These are phyloP conservation scores for Euphorbia schlechtendalii DNA, from an alignment of 441 rosid species.

Conservation along the genomic window DNA sequence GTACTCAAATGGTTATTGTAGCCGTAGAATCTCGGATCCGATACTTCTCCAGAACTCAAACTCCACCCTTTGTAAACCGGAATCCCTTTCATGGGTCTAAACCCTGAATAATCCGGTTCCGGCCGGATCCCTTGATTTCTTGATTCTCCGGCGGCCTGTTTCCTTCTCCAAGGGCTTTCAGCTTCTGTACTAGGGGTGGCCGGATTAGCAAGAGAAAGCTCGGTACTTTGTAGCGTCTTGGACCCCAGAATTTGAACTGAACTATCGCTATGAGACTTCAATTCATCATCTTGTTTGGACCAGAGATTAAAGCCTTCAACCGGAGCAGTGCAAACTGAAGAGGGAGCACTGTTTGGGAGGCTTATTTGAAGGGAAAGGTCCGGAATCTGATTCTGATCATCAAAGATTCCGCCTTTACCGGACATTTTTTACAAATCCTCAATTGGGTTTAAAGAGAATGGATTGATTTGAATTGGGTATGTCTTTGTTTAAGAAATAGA, in stretches of 20 bases:
- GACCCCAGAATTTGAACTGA: constrained; percentile 21
- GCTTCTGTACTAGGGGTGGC: constrained; percentile 11
- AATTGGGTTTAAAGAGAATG: not conserved
- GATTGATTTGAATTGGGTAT: too few species aligned
- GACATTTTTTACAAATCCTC: constrained; percentile 13
- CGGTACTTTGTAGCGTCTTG: constrained; percentile 23
- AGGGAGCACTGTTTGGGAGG: constrained; percentile 41
- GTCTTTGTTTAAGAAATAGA: not conserved
- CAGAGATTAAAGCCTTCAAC: constrained; percentile 17
- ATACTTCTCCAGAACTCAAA: constrained; percentile 17
- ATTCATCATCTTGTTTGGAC: constrained; percentile 20
- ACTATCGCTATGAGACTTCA: constrained; percentile 20
- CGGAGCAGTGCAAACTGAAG: constrained; percentile 24
- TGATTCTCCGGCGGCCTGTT: not conserved
- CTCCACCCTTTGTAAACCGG: constrained; percentile 57
- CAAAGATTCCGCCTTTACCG: constrained; percentile 15
- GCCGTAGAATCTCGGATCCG: constrained; percentile 25
- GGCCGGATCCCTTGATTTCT: too few species aligned
- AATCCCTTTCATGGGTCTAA: constrained; percentile 66
- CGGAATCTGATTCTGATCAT: constrained; percentile 34
- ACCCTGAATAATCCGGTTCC: constrained; percentile 10
- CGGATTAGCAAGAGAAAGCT: constrained; percentile 53
- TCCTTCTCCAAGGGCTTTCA: constrained; percentile 18
- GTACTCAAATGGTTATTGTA: constrained; percentile 15
- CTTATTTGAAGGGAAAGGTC: constrained; percentile 80